Base-by-base conservation (phyloP, 1,284 basidiomycete species). In the Takashimella tepidaria region DNA sequence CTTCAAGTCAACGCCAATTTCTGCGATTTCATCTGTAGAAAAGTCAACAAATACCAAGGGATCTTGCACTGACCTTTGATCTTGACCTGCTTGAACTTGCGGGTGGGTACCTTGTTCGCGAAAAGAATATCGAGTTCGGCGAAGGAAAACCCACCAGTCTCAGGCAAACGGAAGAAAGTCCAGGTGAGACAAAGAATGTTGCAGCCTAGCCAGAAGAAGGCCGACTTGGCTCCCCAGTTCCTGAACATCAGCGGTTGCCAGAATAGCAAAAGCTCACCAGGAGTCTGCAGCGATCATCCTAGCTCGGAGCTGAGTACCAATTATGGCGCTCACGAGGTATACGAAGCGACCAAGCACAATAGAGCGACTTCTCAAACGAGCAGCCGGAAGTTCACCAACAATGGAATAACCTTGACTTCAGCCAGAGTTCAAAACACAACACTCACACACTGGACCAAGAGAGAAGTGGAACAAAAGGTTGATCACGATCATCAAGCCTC, bases 271-370 rank as follows among this genome's bases (percentile, higher is more conserved):
- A n/a, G n/a, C n/a, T n/a, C n/a, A n/a, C 27, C 78, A 79, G 4
- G 66, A 70, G 1, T 56, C 60, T 1, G 73, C 68, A 56, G 66
- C 49, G 27, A 61, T 49, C 61, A 61, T 60, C 16, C 55, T 47
- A 19, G 59, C 50, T 16, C 47, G 27, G 24, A 63, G 50, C 45
- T 59, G 57, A 23, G 50, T 55, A 27, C 26, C 52, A 25, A 56
- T 47, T 19, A 63, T 54, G 12, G 37, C 54, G 45, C 22, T 41
- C 41, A 57, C 43, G 11, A 50, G 47, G 48, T 54, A 57, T 41
- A 47, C n/a, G 51, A 45, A 47, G 43, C 61, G 55, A 37, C 31
- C 31, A 8, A 37, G 31, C 10, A 37, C 31, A 16, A 37, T 37
- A 16, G 31, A 37, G 31, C 31, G 31, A 37, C 31, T 37, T 37